Conservation (phyloP, 2,329 filamentous ascomycete species). For the Leptoxyphium fumago region DNA sequence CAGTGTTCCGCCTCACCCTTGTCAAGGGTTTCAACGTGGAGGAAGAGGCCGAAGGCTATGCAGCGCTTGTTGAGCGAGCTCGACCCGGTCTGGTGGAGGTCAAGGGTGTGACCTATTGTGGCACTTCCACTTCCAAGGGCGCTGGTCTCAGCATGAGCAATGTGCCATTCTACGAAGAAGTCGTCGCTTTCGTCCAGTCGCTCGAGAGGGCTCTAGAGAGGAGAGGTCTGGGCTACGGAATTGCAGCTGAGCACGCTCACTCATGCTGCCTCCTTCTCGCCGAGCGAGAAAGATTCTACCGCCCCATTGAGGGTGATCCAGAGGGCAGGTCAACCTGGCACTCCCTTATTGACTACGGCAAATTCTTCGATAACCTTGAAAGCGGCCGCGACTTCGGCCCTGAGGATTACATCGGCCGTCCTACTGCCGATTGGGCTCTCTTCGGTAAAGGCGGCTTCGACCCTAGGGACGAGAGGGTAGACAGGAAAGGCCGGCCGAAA, state of each 20-base stretch:
- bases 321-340: conserved; percentile 44
- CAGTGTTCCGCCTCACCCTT: conserved; percentile 85
- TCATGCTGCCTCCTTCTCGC: conserved; percentile 85
- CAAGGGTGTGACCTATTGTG: conserved; percentile 95
- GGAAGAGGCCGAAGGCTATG: conserved; percentile 82
- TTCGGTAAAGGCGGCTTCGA: conserved; percentile 95
- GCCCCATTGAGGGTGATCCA: conserved; percentile 41
- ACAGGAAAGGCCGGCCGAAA: conserved; percentile 52
- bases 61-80: conserved; percentile 70
- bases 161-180: conserved; percentile 89
- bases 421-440: conserved; percentile 84
- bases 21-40: conserved; percentile 98
- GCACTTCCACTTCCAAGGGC: conserved; percentile 68
- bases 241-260: conserved; percentile 88
- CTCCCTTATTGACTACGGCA: conserved; percentile 78
- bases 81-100: conserved; percentile 88
- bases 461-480: conserved; percentile 73
- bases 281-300: conserved; percentile 57
- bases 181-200: conserved; percentile 64
- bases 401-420: conserved; percentile 75
- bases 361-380: conserved; percentile 75
- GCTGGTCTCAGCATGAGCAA: conserved; percentile 94
- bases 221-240: conserved; percentile 68
- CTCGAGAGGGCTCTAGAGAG: conserved; percentile 54
- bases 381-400: conserved; percentile 53